These are phyloP conservation scores for Lachnellula suecica DNA, from an alignment of 2,329 filamentous ascomycete genomes.

Conservation along the genomic window DNA sequence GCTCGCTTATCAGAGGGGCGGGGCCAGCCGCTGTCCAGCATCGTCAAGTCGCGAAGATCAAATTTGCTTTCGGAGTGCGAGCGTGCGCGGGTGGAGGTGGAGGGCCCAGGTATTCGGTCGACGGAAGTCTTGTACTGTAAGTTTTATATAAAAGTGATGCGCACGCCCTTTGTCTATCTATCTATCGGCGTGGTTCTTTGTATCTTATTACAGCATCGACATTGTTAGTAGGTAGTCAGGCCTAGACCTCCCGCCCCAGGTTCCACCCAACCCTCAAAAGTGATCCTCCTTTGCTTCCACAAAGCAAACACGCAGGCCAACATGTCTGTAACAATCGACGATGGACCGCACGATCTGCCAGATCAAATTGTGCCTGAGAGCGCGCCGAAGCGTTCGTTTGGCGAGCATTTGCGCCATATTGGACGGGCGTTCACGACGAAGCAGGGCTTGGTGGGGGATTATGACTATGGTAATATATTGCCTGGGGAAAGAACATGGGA, in stretches of 20 bases:
- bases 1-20: slow-evolving; percentile 6
- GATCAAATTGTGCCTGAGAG: slow-evolving; percentile 43
- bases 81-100: background rate
- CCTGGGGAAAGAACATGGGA: slow-evolving; percentile 36
- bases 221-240: background rate
- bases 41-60: slow-evolving; percentile 2
- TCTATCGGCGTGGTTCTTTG: too few relatives aligned
- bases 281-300: slow-evolving; percentile 1
- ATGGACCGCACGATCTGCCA: slow-evolving; percentile 32
- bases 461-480: slow-evolving; percentile 67
- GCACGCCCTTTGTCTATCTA: background rate
- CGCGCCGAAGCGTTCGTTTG: slow-evolving; percentile 38
- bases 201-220: background rate
- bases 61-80: background rate
- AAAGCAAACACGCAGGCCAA: background rate
- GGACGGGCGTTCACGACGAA: slow-evolving; percentile 48
- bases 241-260: background rate
- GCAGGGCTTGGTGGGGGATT: slow-evolving; percentile 75
- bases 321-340: slow-evolving; percentile 27
- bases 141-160: background rate
- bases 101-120: too few relatives aligned
- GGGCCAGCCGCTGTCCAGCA: slow-evolving; percentile 2
- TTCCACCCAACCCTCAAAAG: slow-evolving; percentile 10
- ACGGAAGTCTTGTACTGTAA: background rate
- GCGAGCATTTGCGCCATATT: slow-evolving; percentile 39